These are phyloP conservation scores for Talaromyces sp. DNA, from an alignment of 2,329 filamentous ascomycete species.

Conservation along the genomic window DNA sequence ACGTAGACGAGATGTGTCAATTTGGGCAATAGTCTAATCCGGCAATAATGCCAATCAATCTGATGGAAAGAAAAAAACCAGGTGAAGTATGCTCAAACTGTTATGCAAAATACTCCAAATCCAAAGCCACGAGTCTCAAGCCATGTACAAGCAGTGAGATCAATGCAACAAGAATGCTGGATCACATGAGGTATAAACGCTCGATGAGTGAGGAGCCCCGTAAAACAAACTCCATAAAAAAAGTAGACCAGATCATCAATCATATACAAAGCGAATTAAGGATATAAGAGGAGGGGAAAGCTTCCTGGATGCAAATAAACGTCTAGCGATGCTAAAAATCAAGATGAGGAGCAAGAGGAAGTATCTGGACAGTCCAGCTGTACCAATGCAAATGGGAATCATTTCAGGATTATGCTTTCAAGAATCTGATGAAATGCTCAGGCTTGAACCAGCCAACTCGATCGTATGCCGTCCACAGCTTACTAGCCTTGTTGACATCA, in stretches of 20 bases:
- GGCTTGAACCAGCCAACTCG: slow-evolving; percentile 76
- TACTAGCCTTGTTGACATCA: slow-evolving; percentile 95
- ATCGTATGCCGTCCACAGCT: slow-evolving; percentile 85
- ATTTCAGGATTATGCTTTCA: slow-evolving; percentile 23
- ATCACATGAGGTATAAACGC: slow-evolving; percentile 10
- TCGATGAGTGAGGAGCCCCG: neutral
- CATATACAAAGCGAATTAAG: slow-evolving; percentile 12
- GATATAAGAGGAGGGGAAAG: neutral
- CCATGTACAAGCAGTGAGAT: neutral
- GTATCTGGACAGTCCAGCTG: slow-evolving; percentile 17
- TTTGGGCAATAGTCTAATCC: neutral
- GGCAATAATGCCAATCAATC: neutral
- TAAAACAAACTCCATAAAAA: slow-evolving; percentile 1
- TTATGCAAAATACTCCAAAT: slow-evolving; percentile 5
- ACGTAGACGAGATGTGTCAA: neutral
- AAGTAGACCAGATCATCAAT: slow-evolving; percentile 8
- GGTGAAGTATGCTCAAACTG: neutral
- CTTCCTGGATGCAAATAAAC: slow-evolving; percentile 11
- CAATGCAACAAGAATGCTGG: slow-evolving; percentile 11
- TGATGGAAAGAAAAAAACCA: neutral
- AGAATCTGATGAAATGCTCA: slow-evolving; percentile 48
- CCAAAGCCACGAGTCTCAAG: slow-evolving; percentile 5
- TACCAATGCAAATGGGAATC: neutral
- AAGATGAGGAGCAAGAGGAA: neutral
- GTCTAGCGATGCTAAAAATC: slow-evolving; percentile 5